A percentile compares a stretch with the other conserved stretches of the same genome.
These are phyloP conservation scores for Xerocomellus amylosporus DNA, from an alignment of 768 basidiomycete genomes.

Conservation along the genomic window DNA sequence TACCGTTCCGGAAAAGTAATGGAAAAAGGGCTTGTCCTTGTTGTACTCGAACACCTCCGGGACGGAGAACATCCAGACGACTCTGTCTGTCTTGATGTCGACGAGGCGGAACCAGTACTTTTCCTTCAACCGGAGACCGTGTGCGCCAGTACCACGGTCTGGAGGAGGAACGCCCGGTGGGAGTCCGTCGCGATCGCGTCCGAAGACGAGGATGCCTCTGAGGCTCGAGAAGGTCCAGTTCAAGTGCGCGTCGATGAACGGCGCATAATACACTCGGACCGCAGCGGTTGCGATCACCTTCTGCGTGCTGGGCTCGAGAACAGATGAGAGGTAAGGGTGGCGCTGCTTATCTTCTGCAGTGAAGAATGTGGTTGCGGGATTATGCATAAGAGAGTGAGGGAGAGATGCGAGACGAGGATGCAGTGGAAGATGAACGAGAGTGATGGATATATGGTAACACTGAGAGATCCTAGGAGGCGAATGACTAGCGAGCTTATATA, in stretches of 20 bases:
- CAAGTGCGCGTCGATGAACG: slow-evolving; percentile 42
- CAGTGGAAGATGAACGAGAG: slow-evolving; percentile 17
- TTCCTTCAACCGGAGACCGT: slow-evolving; percentile 30
- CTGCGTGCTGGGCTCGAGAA: slow-evolving; percentile 40
- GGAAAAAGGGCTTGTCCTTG: slow-evolving; percentile 89
- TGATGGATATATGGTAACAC: slow-evolving; percentile 10
- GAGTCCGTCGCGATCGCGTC: slow-evolving; percentile 31
- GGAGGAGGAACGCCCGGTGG: slow-evolving; percentile 24
- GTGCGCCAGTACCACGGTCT: slow-evolving; percentile 17
- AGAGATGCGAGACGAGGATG: slow-evolving; percentile 2
- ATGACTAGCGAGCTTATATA: slow-evolving; percentile 31
- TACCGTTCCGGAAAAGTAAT: slow-evolving; percentile 84
- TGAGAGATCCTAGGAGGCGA: slow-evolving; percentile 17
- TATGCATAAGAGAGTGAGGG: slow-evolving; percentile 26
- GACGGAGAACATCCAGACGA: slow-evolving; percentile 68
- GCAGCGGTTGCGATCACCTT: slow-evolving; percentile 51
- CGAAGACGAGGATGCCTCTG: slow-evolving; percentile 58
- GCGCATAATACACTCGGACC: slow-evolving; percentile 62
- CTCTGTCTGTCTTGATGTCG: slow-evolving; percentile 53
- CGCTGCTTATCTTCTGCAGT: slow-evolving; percentile 38
- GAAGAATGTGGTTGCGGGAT: slow-evolving; percentile 33
- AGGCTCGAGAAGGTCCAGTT: slow-evolving; percentile 63
- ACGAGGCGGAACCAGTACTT: slow-evolving; percentile 65
- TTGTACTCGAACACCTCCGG: slow-evolving; percentile 64
- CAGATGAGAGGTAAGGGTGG: slow-evolving; percentile 38